Percentiles rank a stretch among this genome's conserved stretches.
Evolutionary conservation across 2,329 filamentous ascomycete genomes (phyloP).

Genomic region (Apiospora phragmitis): DNA sequence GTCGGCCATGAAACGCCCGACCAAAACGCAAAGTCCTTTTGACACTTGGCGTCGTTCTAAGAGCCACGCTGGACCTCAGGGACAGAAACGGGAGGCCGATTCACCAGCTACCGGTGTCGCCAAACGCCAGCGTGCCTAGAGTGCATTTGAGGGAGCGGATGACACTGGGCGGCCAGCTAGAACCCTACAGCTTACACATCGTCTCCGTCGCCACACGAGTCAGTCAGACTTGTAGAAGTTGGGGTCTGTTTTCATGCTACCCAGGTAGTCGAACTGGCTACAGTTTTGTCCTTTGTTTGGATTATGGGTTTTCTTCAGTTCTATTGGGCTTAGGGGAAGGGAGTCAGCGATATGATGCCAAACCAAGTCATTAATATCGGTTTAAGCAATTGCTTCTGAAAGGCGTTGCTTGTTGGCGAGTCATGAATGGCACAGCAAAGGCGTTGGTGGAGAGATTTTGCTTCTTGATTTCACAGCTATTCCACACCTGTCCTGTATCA

Average conservation of each 20-base stretch:
- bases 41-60: slow-evolving; percentile 9
- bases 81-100: slow-evolving; percentile 11
- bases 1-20: neutral
- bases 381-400: neutral
- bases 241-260: neutral
- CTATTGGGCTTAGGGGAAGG: slow-evolving; percentile 6
- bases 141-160: slow-evolving; percentile 14
- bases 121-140: slow-evolving; percentile 34
- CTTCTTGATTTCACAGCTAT: neutral
- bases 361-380: slow-evolving; percentile 2
- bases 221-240: neutral
- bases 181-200: neutral
- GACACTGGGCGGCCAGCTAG: neutral
- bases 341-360: neutral
- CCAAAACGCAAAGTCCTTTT: neutral
- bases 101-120: slow-evolving; percentile 9
- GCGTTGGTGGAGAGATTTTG: slow-evolving; percentile 9
- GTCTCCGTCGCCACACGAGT: neutral
- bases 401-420: slow-evolving; percentile 4
- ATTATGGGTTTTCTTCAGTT: slow-evolving; percentile 1
- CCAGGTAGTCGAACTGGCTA: neutral
- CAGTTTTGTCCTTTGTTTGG: slow-evolving; percentile 2
- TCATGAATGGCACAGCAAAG: slow-evolving; percentile 11
- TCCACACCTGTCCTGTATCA: neutral
- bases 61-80: neutral